Evolutionary conservation across 2,329 filamentous ascomycete species (phyloP), one percentile per base, ranked within the genome.

Genomic region (Talaromyces sp.): DNA sequence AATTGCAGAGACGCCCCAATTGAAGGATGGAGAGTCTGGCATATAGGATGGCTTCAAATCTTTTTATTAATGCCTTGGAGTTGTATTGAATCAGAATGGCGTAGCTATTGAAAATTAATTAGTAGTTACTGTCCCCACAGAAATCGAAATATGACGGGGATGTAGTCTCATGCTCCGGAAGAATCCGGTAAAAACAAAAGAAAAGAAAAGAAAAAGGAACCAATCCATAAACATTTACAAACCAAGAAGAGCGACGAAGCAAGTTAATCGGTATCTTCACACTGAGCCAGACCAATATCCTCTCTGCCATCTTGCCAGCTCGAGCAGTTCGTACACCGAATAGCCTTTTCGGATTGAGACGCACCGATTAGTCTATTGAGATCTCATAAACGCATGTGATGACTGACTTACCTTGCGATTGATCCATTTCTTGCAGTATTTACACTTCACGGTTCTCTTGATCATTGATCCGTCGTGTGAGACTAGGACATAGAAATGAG

Each of bases 261-360:
- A 19, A 22, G 11, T 31, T 56, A 56, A 25, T 56, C 31, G 31
- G 31, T 36, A 25, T 56, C 53, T 25, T 38, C 53, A 36, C 53
- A 56, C 11, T 56, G 53, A 87, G 58, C 90, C n/a, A 56, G 53
- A 15, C 68, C 68, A 91, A 91, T 0, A 81, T 77, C 19, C 85
- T 87, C 66, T 61, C 65, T 65, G 29, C 65, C 62, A 54, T 61
- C 65, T 31, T 67, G 62, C 65, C 65, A 67, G 49, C 62, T 67
- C 13, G 65, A 67, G 1, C 5, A 15, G 29, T 40, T 54, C 10
- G 58, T 34, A 61, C 53, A 58, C 25, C 56, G 59, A n/a, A 43
- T 27, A 5, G 64, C 60, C 69, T 29, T 67, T 65, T 8, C 31
- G 38, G 5, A 17, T 6, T 27, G 29, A n/a, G 43, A 6, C 10